Evolutionary conservation across 495 filamentous ascomycete genomes (phyloP).

Genomic region (Penicillium diatomitis): DNA sequence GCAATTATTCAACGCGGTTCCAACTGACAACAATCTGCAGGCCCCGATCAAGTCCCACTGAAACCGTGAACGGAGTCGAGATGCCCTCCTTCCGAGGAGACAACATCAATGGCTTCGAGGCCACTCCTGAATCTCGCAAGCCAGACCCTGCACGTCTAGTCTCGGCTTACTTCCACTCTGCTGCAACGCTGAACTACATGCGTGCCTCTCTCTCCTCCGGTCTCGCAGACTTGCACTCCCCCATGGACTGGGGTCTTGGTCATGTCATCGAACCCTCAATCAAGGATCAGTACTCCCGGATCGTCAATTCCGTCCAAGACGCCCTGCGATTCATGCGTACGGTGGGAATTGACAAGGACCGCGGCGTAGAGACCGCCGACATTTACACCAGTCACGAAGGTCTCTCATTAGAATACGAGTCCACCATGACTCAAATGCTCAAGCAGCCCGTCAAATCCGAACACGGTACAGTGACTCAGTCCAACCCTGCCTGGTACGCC

Average conservation of each 20-base stretch:
- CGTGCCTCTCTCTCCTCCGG: constrained; percentile 76
- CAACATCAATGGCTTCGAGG: constrained; percentile 82
- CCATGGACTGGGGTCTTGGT: constrained; percentile 90
- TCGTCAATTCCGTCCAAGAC: constrained; percentile 79
- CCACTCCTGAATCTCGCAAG: constrained; percentile 49
- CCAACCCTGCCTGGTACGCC: constrained; percentile 54
- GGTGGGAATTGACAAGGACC: constrained; percentile 81
- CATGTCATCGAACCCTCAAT: constrained; percentile 79
- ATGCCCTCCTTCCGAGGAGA: constrained; percentile 90
- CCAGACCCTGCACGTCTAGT: constrained; percentile 79
- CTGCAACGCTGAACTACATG: constrained; percentile 87
- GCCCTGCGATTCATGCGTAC: constrained; percentile 93
- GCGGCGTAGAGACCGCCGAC: constrained; percentile 81
- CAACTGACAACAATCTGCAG: constrained; percentile 12
- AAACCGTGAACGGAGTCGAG: constrained; percentile 67
- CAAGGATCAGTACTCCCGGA: constrained; percentile 73
- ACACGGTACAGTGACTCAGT: constrained; percentile 4
- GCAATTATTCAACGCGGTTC: neutral
- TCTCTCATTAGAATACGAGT: constrained; percentile 89
- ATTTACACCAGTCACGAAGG: constrained; percentile 94
- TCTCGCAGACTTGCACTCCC: constrained; percentile 86
- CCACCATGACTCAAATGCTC: constrained; percentile 68
- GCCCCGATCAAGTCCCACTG: constrained; percentile 80
- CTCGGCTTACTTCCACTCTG: constrained; percentile 90
- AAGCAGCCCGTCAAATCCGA: constrained; percentile 45